Evolutionary conservation across 1,284 basidiomycete species (phyloP), one percentile per base, ranked within the genome.

Genomic region (Leccinum subrobustum): DNA sequence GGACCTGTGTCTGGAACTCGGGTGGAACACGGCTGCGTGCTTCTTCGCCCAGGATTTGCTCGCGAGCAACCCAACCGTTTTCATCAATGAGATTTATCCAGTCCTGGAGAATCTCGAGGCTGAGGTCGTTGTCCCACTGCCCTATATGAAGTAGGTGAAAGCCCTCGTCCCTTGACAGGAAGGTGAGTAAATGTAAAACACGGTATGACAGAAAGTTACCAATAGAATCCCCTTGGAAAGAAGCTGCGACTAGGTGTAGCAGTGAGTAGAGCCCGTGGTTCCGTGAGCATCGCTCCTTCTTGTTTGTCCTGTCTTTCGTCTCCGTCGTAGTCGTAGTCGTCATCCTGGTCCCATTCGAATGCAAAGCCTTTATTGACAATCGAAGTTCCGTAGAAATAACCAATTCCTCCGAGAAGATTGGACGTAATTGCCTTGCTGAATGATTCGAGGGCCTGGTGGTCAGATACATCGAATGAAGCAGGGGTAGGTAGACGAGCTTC

Each of bases 211-310:
- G 4, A 3, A 44, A 35, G 6, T 42, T 72, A 91, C 93, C 95
- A 98, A 75, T 98, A 98, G 74, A 98, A 98, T 23, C 95, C 95
- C 73, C 95, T 83, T 2, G 95, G 95, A 80, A 98, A 98, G 79
- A 97, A 96, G 67, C 92, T 95, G 54, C 96, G 83, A 72, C 93
- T 95, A 1, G 95, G 95, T 0, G 95, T 98, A 0, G 93, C 95
- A 6, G 95, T 96, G 64, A 96, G 78, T n/a, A 98, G 77, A 29
- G 86, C 84, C 60, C 80, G 85, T 7, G 91, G 87, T 52, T 91
- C 87, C 6, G 90, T 92, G 61, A 93, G 68, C 56, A 81, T 82
- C 4, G 92, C 84, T 18, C 87, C 88, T 25, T 72, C 74, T 58
- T 73, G 68, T 37, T 71, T 72, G 35, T 75, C 70, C 66, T 65